phyloP scores from a whole-genome alignment of 2,329 filamentous ascomycete species.

The Metarhizium anisopliae region DNA sequence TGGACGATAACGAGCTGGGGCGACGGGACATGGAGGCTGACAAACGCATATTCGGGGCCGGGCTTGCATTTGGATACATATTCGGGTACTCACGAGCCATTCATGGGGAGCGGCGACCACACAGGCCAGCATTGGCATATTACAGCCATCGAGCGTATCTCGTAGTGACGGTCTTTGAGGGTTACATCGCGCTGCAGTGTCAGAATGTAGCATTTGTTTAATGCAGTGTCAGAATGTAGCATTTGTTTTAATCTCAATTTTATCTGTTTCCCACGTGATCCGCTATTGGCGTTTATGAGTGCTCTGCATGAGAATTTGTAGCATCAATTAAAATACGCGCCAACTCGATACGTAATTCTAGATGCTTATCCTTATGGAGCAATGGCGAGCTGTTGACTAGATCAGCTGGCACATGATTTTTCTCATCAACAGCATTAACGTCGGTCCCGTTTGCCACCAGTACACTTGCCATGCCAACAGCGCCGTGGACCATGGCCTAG shows the following conservation, averaged over 20 bases:
- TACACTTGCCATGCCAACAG: background rate
- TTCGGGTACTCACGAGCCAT: too few relatives aligned
- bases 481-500: constrained; percentile 1
- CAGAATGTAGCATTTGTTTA: too few relatives aligned
- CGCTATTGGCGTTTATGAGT: background rate
- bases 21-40: too few relatives aligned
- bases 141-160: too few relatives aligned
- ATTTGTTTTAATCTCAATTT: background rate
- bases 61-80: too few relatives aligned
- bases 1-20: too few relatives aligned
- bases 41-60: too few relatives aligned
- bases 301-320: background rate
- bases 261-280: background rate
- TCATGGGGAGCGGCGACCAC: too few relatives aligned
- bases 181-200: too few relatives aligned
- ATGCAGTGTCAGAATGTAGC: too few relatives aligned
- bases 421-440: background rate
- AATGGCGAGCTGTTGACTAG: background rate
- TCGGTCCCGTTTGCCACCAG: background rate
- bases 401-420: background rate
- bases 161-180: too few relatives aligned
- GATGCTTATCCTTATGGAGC: background rate
- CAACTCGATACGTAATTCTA: background rate
- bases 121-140: too few relatives aligned
- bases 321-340: background rate